Evolutionary conservation across 2,329 filamentous ascomycete genomes (phyloP), one percentile per base, ranked within the genome.

Genomic region (Phialophora expanda): DNA sequence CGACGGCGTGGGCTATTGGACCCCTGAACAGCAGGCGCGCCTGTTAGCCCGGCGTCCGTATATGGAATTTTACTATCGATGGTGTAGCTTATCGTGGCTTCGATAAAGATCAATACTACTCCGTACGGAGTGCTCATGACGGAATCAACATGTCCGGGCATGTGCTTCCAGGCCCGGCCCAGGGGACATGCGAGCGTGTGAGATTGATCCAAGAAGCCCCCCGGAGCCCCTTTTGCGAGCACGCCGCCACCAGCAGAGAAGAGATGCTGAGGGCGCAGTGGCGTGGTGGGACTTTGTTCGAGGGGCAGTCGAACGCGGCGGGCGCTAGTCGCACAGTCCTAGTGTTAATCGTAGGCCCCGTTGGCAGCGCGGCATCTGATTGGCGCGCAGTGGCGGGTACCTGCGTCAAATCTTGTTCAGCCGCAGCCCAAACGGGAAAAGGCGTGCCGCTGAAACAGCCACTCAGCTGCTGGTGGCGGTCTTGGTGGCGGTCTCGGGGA

Each of bases 31-130:
- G 7, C 26, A 53, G 48, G 8, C 20, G 48, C 20, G 20, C 48
- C 48, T 14, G 12, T 11, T 14, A 28, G 5, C 2, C 48, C 48
- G 22, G 48, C 48, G 9, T 17, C 48, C 20, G 26, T 14, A 53
- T 53, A 53, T 53, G 48, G 20, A 53, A 28, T 3, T 53, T n/a
- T 24, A 53, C 17, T 17, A 5, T 44, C 17, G 17, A 44, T 44
- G 38, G 38, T 44, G 38, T 30, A n/a, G 38, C 38, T 44, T 44
- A 44, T 44, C 38, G 38, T 44, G 38, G 38, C 38, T 44, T 44
- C 38, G 38, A 44, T 44, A 44, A n/a, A 44, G 38, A n/a, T 44
- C 17, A 44, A 2, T 7, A n/a, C 38, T 34, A 34, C 32, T 34
- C 32, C 32, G 9, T 34, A 34, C 32, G 32, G 32, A 34, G 32